These are phyloP conservation scores for Blepharisma stoltei DNA, from an alignment of 73 alveolate genomes.

Conservation along the genomic window DNA sequence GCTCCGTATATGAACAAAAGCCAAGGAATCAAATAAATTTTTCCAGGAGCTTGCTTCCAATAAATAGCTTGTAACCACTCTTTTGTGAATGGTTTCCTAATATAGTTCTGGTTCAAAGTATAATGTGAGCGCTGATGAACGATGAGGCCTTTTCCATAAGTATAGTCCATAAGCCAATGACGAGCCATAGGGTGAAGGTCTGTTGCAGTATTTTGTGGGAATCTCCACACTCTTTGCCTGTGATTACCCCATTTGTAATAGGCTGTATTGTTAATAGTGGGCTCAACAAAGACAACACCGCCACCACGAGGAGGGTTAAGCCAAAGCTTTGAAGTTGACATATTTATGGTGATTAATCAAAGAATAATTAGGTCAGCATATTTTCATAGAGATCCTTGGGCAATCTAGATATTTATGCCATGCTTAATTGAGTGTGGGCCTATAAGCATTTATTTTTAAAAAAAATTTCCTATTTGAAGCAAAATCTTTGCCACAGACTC, in stretches of 20 bases:
- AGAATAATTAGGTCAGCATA: too few relatives aligned
- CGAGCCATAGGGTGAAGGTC: conserved; percentile 30
- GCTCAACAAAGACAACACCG: conserved; percentile 24
- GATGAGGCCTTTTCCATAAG: conserved; percentile 28
- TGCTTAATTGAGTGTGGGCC: too few relatives aligned
- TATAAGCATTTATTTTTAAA: too few relatives aligned
- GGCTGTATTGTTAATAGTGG: conserved; percentile 26
- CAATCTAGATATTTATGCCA: too few relatives aligned
- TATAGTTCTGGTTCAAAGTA: conserved; percentile 4
- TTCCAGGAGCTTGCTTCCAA: neutral
- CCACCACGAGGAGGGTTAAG: conserved; percentile 38
- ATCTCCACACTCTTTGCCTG: conserved; percentile 21
- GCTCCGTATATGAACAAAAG: conserved; percentile 17
- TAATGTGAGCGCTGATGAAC: conserved; percentile 15
- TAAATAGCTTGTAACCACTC: conserved; percentile 1
- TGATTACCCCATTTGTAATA: conserved; percentile 25
- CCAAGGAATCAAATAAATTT: conserved; percentile 11
- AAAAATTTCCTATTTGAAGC: too few relatives aligned
- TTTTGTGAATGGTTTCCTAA: conserved; percentile 23
- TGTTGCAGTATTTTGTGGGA: conserved; percentile 30
- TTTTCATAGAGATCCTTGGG: too few relatives aligned
- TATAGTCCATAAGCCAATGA: conserved; percentile 13
- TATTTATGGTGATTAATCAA: neutral
- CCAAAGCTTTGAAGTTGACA: conserved; percentile 23
- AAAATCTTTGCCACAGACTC: too few relatives aligned